These are phyloP conservation scores for Monsonia emarginata DNA, from an alignment of 441 rosid species.

Conservation along the genomic window DNA sequence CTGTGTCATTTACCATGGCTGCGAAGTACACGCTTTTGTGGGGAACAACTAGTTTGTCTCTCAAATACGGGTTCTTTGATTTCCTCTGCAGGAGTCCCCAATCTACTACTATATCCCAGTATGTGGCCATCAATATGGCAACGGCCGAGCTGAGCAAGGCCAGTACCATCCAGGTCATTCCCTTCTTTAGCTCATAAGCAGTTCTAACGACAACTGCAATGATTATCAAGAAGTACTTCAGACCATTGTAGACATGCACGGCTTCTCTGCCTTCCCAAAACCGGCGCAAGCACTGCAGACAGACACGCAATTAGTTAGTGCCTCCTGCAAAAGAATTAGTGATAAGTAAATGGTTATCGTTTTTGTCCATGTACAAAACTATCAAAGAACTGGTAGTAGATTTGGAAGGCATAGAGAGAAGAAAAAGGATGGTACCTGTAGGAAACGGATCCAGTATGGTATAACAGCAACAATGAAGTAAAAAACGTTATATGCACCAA, in stretches of 20 bases:
- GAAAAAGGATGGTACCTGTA: constrained; percentile 64
- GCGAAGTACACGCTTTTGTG: constrained; percentile 45
- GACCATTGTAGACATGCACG: constrained; percentile 31
- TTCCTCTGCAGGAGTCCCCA: constrained; percentile 63
- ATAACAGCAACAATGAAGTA: constrained; percentile 46
- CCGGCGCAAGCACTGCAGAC: constrained; percentile 47
- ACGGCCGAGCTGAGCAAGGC: constrained; percentile 41
- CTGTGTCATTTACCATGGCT: constrained; percentile 42
- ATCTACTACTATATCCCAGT: constrained; percentile 65
- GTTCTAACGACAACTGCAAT: constrained; percentile 49
- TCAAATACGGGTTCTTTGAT: constrained; percentile 62
- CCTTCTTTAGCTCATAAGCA: constrained; percentile 24
- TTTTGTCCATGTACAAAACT: background rate
- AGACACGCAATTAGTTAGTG: background rate
- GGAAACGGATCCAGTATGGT: constrained; percentile 67
- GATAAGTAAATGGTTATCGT: background rate
- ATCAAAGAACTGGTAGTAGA: background rate
- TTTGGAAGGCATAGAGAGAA: background rate
- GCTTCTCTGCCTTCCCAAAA: constrained; percentile 40
- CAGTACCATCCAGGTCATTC: constrained; percentile 29
- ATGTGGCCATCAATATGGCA: constrained; percentile 40
- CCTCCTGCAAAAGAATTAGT: too few species aligned
- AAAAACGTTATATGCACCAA: constrained; percentile 34
- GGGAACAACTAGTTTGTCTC: constrained; percentile 61
- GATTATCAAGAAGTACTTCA: constrained; percentile 53